Evolutionary conservation across 2,329 filamentous ascomycete species (phyloP), one percentile per base, ranked within the genome.

Genomic region (Pseudonectria foliicola): DNA sequence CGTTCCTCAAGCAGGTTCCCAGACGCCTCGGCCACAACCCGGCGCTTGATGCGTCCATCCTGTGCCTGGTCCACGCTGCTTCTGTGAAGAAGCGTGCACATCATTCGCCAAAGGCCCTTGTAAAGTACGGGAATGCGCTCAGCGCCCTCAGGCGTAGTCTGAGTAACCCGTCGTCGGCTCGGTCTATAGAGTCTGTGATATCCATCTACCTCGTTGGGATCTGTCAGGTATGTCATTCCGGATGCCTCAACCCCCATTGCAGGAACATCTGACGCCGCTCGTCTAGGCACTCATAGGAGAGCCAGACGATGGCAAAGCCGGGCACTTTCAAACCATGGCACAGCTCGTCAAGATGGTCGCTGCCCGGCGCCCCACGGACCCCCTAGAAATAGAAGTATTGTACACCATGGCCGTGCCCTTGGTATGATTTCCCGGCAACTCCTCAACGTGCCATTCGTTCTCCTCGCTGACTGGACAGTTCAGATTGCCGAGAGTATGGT

Each of bases 1-100:
- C 49, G 1, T 73, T 67, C 41, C 46, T 73, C 10, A 50, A 53
- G 2, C 56, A 67, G n/a, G 49, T 73, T 1, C 70, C 70, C 0
- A 46, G 47, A 25, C 62, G 67, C 0, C 43, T 73, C 2, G 70
- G 68, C 1, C 51, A 40, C 10, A 72, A 67, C 29, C 54, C 57
- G 30, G 67, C 68, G 2, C 53, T 74, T 1, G 68, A 71, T 39
- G 56, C 61, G 1, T 48, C 60, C 0, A 53, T 57, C 4, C 52
- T 52, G 16, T 54, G 56, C 7, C 44, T 63, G 3, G 46, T 52
- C 1, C 50, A 44, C 2, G 48, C 53, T 0, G 52, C 52, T 1
- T 49, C 43, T 5, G 24, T 57, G 1, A 46, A 54, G 29, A 31
- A 35, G 1, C 29, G 43, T 5, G 30, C 35, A 0, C 36, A 46